Percentiles rank a stretch among this genome's conserved stretches.
phyloP scores from a whole-genome alignment of 2,329 filamentous ascomycete genomes.

The Thermoascus crustaceus region DNA sequence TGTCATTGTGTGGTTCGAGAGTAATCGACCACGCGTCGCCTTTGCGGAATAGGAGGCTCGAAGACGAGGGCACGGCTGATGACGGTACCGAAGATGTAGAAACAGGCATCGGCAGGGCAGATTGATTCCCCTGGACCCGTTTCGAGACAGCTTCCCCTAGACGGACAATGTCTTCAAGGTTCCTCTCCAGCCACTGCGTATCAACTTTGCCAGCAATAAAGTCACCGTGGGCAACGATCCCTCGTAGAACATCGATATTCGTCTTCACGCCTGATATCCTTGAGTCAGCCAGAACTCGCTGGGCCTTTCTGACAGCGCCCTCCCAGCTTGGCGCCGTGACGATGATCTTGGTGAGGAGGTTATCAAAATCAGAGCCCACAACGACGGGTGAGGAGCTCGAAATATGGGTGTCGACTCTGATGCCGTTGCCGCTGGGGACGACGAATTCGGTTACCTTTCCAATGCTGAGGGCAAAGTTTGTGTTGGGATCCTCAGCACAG shows the following conservation, averaged over 20 bases:
- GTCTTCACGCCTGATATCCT: conserved; percentile 51
- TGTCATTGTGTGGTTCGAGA: conserved; percentile 38
- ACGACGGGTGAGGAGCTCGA: conserved; percentile 34
- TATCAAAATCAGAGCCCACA: conserved; percentile 51
- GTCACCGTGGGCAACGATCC: conserved; percentile 44
- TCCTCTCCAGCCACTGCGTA: conserved; percentile 51
- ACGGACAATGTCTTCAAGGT: conserved; percentile 36
- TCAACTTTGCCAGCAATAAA: conserved; percentile 44
- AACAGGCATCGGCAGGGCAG: too few species aligned
- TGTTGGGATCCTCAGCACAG: conserved; percentile 48
- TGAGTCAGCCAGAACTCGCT: conserved; percentile 48
- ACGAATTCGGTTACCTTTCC: conserved; percentile 49
- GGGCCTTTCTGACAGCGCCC: conserved; percentile 46
- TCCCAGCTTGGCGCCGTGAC: conserved; percentile 48
- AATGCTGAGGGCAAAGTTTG: conserved; percentile 50
- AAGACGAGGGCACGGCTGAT: conserved; percentile 18
- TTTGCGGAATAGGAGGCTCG: conserved; percentile 46
- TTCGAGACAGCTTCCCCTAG: conserved; percentile 22
- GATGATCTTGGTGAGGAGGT: conserved; percentile 52
- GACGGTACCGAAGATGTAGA: conserved; percentile 17
- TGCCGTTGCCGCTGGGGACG: conserved; percentile 50
- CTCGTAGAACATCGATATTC: conserved; percentile 47
- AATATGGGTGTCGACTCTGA: conserved; percentile 50
- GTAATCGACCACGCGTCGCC: conserved; percentile 52
- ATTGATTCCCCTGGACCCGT: conserved; percentile 11